These are phyloP conservation scores for Metarhizium anisopliae DNA, from an alignment of 2,329 filamentous ascomycete species.

Conservation along the genomic window DNA sequence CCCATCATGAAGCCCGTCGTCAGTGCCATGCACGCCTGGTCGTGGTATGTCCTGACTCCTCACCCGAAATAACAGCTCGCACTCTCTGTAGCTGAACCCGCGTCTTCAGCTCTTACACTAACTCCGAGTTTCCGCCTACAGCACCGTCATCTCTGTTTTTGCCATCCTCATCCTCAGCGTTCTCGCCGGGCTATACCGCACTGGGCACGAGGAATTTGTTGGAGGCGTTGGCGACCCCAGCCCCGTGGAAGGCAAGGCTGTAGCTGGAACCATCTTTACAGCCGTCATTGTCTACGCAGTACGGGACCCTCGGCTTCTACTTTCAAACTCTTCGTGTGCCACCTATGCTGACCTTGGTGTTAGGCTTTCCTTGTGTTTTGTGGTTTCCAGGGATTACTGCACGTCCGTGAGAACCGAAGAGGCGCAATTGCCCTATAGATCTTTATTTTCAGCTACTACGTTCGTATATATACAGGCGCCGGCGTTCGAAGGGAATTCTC, in stretches of 20 bases:
- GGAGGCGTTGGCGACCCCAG: constrained; percentile 65
- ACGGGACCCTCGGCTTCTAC: constrained; percentile 30
- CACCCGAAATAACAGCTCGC: neutral
- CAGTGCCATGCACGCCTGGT: constrained; percentile 87
- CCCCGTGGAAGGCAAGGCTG: constrained; percentile 63
- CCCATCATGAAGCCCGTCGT: constrained; percentile 87
- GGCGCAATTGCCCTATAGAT: constrained; percentile 69
- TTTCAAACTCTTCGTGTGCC: neutral
- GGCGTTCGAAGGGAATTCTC: constrained; percentile 2
- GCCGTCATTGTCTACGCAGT: constrained; percentile 86
- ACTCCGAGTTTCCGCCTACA: constrained; percentile 26
- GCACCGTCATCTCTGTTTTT: constrained; percentile 63
- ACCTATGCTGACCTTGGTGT: constrained; percentile 2
- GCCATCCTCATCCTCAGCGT: constrained; percentile 56
- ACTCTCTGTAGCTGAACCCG: neutral
- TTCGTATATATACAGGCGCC: neutral
- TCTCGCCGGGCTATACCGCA: constrained; percentile 64
- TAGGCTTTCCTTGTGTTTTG: constrained; percentile 90
- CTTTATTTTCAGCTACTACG: neutral
- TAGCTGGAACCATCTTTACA: constrained; percentile 77
- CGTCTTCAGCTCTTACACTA: constrained; percentile 10
- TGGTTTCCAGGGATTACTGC: constrained; percentile 77
- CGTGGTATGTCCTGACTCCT: constrained; percentile 55
- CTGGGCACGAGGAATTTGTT: constrained; percentile 74
- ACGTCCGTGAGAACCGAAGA: constrained; percentile 71